A percentile compares a stretch with the other conserved stretches of the same genome.
Conservation (phyloP, 2,329 filamentous ascomycete genomes). For the Fusarium subglutinans region DNA sequence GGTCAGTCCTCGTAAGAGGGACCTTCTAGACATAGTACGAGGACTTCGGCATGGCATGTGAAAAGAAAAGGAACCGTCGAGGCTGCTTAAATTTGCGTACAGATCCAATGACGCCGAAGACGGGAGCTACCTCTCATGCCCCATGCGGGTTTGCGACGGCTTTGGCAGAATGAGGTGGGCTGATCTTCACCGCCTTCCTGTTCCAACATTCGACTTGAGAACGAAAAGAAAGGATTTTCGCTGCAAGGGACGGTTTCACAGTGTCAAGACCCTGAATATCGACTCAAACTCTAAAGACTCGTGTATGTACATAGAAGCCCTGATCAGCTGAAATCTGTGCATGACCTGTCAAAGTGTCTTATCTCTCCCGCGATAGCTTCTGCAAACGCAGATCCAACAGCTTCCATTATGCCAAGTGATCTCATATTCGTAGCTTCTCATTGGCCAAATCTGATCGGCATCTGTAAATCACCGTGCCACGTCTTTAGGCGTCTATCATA, state of each 20-base stretch:
- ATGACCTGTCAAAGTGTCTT: slow-evolving; percentile 6
- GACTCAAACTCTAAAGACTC: not conserved
- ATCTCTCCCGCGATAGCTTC: slow-evolving; percentile 10
- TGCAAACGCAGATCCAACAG: slow-evolving; percentile 14
- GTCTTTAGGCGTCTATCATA: slow-evolving; percentile 33
- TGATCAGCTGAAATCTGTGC: slow-evolving; percentile 16
- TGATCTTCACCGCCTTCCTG: slow-evolving; percentile 38
- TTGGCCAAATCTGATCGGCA: slow-evolving; percentile 31
- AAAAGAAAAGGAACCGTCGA: not conserved
- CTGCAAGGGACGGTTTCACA: not conserved
- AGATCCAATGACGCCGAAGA: slow-evolving; percentile 23
- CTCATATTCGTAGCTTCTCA: slow-evolving; percentile 16
- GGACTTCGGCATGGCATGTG: slow-evolving; percentile 7
- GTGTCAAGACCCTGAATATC: not conserved
- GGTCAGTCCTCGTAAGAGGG: slow-evolving; percentile 21
- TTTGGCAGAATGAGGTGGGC: slow-evolving; percentile 34
- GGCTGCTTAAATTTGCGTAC: slow-evolving; percentile 19
- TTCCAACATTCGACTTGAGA: not conserved
- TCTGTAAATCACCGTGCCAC: slow-evolving; percentile 13
- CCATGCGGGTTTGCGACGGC: slow-evolving; percentile 17
- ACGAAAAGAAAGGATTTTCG: not conserved
- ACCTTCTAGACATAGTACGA: slow-evolving; percentile 37
- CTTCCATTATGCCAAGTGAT: slow-evolving; percentile 15
- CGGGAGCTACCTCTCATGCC: slow-evolving; percentile 13
- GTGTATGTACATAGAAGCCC: not conserved